Evolutionary conservation across 441 rosid genomes (phyloP), one percentile per base, ranked within the genome.

Genomic region (Mallotus japonicus): DNA sequence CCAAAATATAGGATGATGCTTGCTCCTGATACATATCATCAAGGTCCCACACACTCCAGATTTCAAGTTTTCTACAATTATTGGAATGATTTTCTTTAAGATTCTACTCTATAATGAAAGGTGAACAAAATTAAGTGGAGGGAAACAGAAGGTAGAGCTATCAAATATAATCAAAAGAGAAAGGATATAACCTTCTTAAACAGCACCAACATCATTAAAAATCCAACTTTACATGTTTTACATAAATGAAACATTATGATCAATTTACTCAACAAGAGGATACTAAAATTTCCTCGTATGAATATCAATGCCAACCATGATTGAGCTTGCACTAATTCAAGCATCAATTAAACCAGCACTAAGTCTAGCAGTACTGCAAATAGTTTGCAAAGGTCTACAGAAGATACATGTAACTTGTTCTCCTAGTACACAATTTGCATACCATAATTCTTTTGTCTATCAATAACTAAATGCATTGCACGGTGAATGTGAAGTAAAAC

Each of bases 271-370:
- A 50, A 34, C 63, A 62, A 37, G 40, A 6, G 7, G 28, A 46
- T 49, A 50, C 6, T 53, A 63, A 50, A 9, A 62, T 34, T 60
- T 59, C 16, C 10, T 64, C 53, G 14, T 4, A 55, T 53, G 62
- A 44, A 69, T 13, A 69, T 71, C 67, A 76, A 75, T 72, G 60
- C 20, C 61, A 37, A 46, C 72, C 67, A 79, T 79, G 75, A 82
- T 79, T 72, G 65, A 66, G 17, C 46, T 69, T 49, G 75, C 81
- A 73, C 76, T 73, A 73, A 71, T 16, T 55, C 67, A 55, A 47
- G 47, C 62, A 76, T 60, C 54, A 61, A 74, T 49, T 73, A 55
- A 66, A 67, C 74, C 71, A 75, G 55, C 76, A 66, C 57, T 32
- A 73, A 69, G 77, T 64, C 37, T 34, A 24, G 3, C 62, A 40